Evolutionary conservation across 495 filamentous ascomycete genomes (phyloP), one percentile per base, ranked within the genome.

Genomic region (Talaromyces wortmannii): DNA sequence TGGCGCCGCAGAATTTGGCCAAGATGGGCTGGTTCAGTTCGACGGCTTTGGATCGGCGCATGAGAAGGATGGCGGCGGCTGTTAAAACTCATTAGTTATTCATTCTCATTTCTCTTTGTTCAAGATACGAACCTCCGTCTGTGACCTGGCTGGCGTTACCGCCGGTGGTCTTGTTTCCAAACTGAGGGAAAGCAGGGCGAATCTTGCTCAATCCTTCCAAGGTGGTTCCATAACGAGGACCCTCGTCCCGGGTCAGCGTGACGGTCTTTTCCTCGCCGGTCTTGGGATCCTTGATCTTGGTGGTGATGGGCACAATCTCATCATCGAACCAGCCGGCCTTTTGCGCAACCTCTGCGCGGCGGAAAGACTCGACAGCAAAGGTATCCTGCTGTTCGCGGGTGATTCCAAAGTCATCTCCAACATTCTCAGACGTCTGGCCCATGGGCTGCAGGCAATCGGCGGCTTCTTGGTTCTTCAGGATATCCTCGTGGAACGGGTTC

Each of bases 121-220:
- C 15, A 50, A 53, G 5, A 7, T 40, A 68, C 68, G 50, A 63
- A 78, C 81, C 82, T 54, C 94, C 94, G 66, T 98, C 94, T 43
- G 94, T 97, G 54, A 98, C 90, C 73, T 98, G 94, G 59, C 84
- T 89, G 47, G 90, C 88, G 67, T 98, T 98, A n/a, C 94, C 94
- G 56, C 92, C 94, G 6, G 94, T 97, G 48, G 85, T 90, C 65
- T 78, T 83, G 57, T 92, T 84, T 1, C 94, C 94, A 75, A 88
- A 96, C 54, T 91, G 79, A 3, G 90, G 85, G 78, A 98, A 98
- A 2, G 94, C 94, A 29, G 86, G 85, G 15, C 91, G 83, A 63
- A 98, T 91, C 83, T 97, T 97, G 55, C 68, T 72, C 47, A 98
- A 70, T 0, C 73, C 71, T 67, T 95, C 91, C 59, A 78, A 88